phyloP scores from a whole-genome alignment of 2,329 filamentous ascomycete genomes.

The Fusarium newnesense region DNA sequence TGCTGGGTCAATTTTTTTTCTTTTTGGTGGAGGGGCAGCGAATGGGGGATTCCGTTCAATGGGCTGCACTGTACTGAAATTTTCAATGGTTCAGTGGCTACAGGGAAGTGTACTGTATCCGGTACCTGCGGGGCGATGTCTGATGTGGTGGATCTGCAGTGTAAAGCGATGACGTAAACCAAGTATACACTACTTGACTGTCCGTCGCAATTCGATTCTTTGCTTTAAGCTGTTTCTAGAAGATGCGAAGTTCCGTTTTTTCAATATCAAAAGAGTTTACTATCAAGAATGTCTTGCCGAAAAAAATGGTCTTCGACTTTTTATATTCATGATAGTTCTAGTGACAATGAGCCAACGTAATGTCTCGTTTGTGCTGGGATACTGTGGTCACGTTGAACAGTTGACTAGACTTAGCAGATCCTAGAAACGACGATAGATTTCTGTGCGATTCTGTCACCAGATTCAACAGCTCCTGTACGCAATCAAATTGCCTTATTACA shows the following conservation, averaged over 20 bases:
- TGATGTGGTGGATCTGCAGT: background rate
- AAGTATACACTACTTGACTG: slow-evolving; percentile 27
- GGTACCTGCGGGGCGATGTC: slow-evolving; percentile 29
- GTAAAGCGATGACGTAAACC: slow-evolving; percentile 28
- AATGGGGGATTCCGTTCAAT: slow-evolving; percentile 31
- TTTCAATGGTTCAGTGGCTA: slow-evolving; percentile 33
- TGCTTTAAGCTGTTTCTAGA: slow-evolving; percentile 25
- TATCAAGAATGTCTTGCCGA: background rate
- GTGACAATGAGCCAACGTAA: background rate
- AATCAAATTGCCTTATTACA: slow-evolving; percentile 26
- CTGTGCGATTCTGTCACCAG: slow-evolving; percentile 35
- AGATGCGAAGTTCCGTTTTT: slow-evolving; percentile 11
- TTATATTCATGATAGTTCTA: slow-evolving; percentile 5
- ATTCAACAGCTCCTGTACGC: slow-evolving; percentile 15
- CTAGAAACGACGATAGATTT: slow-evolving; percentile 39
- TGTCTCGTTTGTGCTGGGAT: background rate
- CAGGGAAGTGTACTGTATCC: slow-evolving; percentile 12
- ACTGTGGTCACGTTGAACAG: slow-evolving; percentile 20
- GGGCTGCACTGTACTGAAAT: slow-evolving; percentile 24
- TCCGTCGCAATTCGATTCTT: background rate
- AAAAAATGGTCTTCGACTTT: background rate
- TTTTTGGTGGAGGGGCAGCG: slow-evolving; percentile 25
- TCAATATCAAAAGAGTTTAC: background rate
- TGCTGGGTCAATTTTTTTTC: slow-evolving; percentile 29
- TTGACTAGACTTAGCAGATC: slow-evolving; percentile 12